Percentiles rank a stretch among this genome's conserved stretches.
These are phyloP conservation scores for Penicillium sclerotiorum DNA, from an alignment of 2,329 filamentous ascomycete species.

Conservation along the genomic window DNA sequence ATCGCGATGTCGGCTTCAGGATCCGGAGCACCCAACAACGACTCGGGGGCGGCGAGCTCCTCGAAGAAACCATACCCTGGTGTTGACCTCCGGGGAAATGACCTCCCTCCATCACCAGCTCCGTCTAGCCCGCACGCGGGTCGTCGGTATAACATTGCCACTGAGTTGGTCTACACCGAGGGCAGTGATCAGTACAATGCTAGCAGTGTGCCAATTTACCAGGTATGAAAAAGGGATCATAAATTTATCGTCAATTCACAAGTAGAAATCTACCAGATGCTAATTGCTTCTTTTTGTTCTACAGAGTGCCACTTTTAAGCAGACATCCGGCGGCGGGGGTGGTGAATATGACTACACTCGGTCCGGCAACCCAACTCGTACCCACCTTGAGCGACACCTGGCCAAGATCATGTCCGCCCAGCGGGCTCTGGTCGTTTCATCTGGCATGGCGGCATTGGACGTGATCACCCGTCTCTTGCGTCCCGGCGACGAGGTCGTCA, in stretches of 20 bases:
- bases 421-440: slow-evolving; percentile 88
- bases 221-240: slow-evolving; percentile 52
- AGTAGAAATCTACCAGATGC: background rate
- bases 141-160: slow-evolving; percentile 88
- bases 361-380: slow-evolving; percentile 93
- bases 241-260: background rate
- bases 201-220: slow-evolving; percentile 95
- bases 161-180: slow-evolving; percentile 95
- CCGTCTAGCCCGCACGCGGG: slow-evolving; percentile 87
- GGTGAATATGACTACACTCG: slow-evolving; percentile 98
- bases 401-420: slow-evolving; percentile 98
- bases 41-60: slow-evolving; percentile 30
- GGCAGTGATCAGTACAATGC: slow-evolving; percentile 95
- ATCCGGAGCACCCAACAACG: slow-evolving; percentile 28
- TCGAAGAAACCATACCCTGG: slow-evolving; percentile 58
- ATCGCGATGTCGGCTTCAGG: slow-evolving; percentile 46
- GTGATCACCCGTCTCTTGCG: slow-evolving; percentile 89
- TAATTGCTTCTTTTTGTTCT: background rate
- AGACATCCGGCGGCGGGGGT: slow-evolving; percentile 75
- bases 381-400: slow-evolving; percentile 92
- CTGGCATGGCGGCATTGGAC: slow-evolving; percentile 95
- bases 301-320: slow-evolving; percentile 94
- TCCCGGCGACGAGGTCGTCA: slow-evolving; percentile 95
- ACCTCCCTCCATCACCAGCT: slow-evolving; percentile 87
- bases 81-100: slow-evolving; percentile 79